A percentile compares a stretch with the other conserved stretches of the same genome.
Evolutionary conservation across 2,329 filamentous ascomycete genomes (phyloP).

Genomic region (Trichoderma brevicompactum): DNA sequence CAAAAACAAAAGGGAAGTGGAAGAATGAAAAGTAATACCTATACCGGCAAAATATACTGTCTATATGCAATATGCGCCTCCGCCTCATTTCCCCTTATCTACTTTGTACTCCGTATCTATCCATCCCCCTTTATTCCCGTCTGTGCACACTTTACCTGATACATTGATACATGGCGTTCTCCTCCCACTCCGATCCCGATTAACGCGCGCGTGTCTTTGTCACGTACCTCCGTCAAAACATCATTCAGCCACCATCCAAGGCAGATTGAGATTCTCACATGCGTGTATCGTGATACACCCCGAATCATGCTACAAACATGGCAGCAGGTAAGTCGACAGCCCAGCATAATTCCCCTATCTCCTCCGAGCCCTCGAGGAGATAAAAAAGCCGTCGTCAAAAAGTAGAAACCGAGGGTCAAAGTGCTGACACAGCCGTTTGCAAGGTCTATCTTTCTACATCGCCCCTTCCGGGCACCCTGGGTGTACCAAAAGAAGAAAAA

Average conservation of each 20-base stretch:
- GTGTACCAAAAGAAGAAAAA: too few species aligned
- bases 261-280: neutral
- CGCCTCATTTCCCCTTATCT: neutral
- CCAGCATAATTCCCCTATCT: neutral
- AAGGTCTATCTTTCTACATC: too few species aligned
- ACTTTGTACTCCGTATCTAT: too few species aligned
- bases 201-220: neutral
- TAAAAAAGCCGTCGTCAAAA: neutral
- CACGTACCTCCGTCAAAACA: neutral
- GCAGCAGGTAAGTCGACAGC: neutral
- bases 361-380: neutral
- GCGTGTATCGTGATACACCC: conserved; percentile 4
- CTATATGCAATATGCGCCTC: neutral
- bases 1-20: neutral
- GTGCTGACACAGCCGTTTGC: neutral
- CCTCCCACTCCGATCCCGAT: conserved; percentile 17
- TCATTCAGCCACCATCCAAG: neutral
- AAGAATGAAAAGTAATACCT: too few species aligned
- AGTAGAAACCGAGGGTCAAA: neutral
- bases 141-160: neutral
- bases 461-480: too few species aligned
- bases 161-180: neutral
- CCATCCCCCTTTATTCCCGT: conserved; percentile 1
- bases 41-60: neutral
- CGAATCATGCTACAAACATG: neutral